These are phyloP conservation scores for Punctularia strigosozonata DNA, from an alignment of 768 basidiomycete species.

Conservation along the genomic window DNA sequence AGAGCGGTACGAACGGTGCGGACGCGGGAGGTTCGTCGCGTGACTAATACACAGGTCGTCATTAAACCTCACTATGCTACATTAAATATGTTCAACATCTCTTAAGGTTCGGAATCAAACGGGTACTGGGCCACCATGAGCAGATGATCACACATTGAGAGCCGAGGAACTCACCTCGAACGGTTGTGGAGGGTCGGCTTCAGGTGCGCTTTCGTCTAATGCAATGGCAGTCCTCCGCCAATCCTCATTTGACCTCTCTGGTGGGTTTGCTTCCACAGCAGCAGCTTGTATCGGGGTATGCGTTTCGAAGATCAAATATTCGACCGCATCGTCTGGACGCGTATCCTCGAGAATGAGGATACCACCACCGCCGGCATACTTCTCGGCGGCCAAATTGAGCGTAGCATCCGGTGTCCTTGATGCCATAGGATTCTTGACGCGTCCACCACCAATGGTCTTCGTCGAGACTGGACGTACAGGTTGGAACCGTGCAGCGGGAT, in stretches of 20 bases:
- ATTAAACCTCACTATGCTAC: neutral
- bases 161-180: slow-evolving; percentile 58
- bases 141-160: slow-evolving; percentile 11
- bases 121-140: slow-evolving; percentile 42
- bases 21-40: no score
- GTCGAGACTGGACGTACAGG: slow-evolving; percentile 76
- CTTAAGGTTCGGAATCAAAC: slow-evolving; percentile 53
- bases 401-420: slow-evolving; percentile 6
- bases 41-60: no score
- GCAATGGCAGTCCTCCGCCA: slow-evolving; percentile 45
- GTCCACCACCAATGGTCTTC: slow-evolving; percentile 6
- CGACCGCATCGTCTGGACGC: slow-evolving; percentile 55
- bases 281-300: slow-evolving; percentile 19
- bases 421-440: no score
- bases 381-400: slow-evolving; percentile 34
- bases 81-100: neutral
- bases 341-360: slow-evolving; percentile 77
- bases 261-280: slow-evolving; percentile 15
- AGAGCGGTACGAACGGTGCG: slow-evolving; percentile 1
- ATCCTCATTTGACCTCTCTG: slow-evolving; percentile 13
- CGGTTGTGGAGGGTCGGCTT: slow-evolving; percentile 63
- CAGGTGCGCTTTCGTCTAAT: slow-evolving; percentile 57
- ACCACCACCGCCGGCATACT: slow-evolving; percentile 72
- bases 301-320: slow-evolving; percentile 54
- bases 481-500: slow-evolving; percentile 66